phyloP scores from a whole-genome alignment of 1,139 yeast genomes.

The Suhomyces panamericanus region DNA sequence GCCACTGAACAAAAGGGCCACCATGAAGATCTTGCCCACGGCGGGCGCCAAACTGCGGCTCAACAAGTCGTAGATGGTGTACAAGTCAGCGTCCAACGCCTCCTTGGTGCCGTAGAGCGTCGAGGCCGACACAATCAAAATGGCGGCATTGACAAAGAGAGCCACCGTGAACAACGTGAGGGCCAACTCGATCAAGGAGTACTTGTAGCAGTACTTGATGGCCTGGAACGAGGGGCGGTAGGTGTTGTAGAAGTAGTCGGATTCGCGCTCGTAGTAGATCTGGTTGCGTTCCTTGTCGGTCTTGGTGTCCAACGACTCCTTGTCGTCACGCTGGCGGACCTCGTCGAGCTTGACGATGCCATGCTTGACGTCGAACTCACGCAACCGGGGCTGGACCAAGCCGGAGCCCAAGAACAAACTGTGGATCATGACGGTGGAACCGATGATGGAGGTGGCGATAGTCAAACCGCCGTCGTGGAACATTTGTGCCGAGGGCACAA shows the following conservation, averaged over 20 bases:
- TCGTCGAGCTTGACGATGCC: slow-evolving; percentile 37
- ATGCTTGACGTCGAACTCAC: slow-evolving; percentile 56
- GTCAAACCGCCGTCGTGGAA: slow-evolving; percentile 65
- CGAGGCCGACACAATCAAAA: slow-evolving; percentile 72
- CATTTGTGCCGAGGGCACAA: slow-evolving; percentile 64
- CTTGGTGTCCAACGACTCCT: slow-evolving; percentile 2
- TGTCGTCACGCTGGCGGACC: slow-evolving; percentile 7
- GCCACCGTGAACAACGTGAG: slow-evolving; percentile 70
- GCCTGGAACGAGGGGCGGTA: slow-evolving; percentile 70
- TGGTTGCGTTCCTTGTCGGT: slow-evolving; percentile 18
- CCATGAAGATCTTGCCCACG: slow-evolving; percentile 72
- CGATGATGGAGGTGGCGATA: slow-evolving; percentile 73
- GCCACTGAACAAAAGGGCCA: slow-evolving; percentile 74
- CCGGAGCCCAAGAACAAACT: slow-evolving; percentile 75
- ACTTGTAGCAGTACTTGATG: slow-evolving; percentile 62
- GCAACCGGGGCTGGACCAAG: slow-evolving; percentile 67
- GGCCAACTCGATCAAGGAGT: slow-evolving; percentile 65
- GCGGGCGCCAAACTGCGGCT: slow-evolving; percentile 60
- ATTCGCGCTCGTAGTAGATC: slow-evolving; percentile 13
- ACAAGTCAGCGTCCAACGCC: slow-evolving; percentile 68
- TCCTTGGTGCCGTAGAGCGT: slow-evolving; percentile 62
- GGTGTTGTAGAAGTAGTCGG: slow-evolving; percentile 25
- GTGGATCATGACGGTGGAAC: slow-evolving; percentile 86
- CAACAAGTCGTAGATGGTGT: slow-evolving; percentile 69
- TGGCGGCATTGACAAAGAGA: slow-evolving; percentile 71